These are phyloP conservation scores for Sphaerulina populicola DNA, from an alignment of 2,329 filamentous ascomycete genomes.

Conservation along the genomic window DNA sequence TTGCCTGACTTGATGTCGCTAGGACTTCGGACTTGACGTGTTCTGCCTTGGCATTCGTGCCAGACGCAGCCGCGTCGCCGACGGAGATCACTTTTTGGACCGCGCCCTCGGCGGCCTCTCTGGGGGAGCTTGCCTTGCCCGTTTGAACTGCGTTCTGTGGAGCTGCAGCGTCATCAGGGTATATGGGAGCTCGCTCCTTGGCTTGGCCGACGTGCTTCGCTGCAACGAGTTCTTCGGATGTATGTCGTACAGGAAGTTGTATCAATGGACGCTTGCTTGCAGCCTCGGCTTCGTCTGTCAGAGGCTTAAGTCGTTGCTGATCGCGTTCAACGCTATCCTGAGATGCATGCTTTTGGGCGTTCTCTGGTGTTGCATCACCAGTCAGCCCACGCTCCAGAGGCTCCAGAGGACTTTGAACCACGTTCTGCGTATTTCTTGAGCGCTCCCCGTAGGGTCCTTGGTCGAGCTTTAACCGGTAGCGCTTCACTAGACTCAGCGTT, in stretches of 20 bases:
- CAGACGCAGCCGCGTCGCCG: background rate
- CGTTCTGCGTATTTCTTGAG: slow-evolving; percentile 5
- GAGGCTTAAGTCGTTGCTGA: slow-evolving; percentile 27
- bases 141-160: slow-evolving; percentile 5
- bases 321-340: slow-evolving; percentile 28
- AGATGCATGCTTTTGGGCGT: slow-evolving; percentile 1
- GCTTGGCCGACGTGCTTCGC: slow-evolving; percentile 9
- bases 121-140: slow-evolving; percentile 9
- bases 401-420: slow-evolving; percentile 9
- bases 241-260: slow-evolving; percentile 28
- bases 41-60: background rate
- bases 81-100: slow-evolving; percentile 17
- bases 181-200: slow-evolving; percentile 2
- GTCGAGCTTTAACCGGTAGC: slow-evolving; percentile 56
- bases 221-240: slow-evolving; percentile 13
- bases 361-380: slow-evolving; percentile 1
- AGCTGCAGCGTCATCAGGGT: slow-evolving; percentile 7
- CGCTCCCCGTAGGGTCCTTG: slow-evolving; percentile 33
- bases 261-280: slow-evolving; percentile 29
- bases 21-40: slow-evolving; percentile 1
- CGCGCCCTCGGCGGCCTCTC: slow-evolving; percentile 18
- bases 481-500: slow-evolving; percentile 67
- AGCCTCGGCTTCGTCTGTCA: slow-evolving; percentile 24
- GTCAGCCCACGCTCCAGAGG: slow-evolving; percentile 3
- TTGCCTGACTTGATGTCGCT: slow-evolving; percentile 3